Percentiles rank a stretch among this genome's conserved stretches.
These are phyloP conservation scores for Metschnikowia gelsemii DNA, from an alignment of 805 yeast species.

Conservation along the genomic window DNA sequence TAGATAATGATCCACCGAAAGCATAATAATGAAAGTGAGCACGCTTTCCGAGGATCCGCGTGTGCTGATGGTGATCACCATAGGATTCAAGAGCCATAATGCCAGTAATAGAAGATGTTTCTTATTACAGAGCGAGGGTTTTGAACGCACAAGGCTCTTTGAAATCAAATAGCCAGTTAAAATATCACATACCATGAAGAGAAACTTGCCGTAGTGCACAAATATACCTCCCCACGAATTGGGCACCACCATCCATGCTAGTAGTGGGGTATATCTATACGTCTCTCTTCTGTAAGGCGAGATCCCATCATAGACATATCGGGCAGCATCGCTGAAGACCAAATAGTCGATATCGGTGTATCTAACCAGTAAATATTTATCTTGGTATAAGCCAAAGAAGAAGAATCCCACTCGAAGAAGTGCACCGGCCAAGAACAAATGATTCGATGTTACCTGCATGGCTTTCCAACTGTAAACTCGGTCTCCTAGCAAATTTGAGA, in stretches of 20 bases:
- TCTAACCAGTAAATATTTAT: conserved; percentile 69
- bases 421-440: conserved; percentile 9
- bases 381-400: conserved; percentile 83
- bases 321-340: conserved; percentile 92
- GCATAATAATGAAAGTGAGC: conserved; percentile 71
- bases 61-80: conserved; percentile 90
- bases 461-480: no score
- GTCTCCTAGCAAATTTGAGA: no score
- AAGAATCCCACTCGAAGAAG: conserved; percentile 61
- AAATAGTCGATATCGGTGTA: conserved; percentile 94
- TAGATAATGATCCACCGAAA: conserved; percentile 37
- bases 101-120: conserved; percentile 37
- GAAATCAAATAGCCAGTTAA: conserved; percentile 65
- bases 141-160: conserved; percentile 4
- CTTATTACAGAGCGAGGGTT: neutral
- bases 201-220: conserved; percentile 69
- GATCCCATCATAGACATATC: conserved; percentile 52
- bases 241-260: conserved; percentile 82
- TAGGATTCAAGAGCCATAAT: conserved; percentile 89
- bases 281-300: conserved; percentile 88
- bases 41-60: conserved; percentile 93
- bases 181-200: conserved; percentile 77
- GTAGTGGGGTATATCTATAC: conserved; percentile 87
- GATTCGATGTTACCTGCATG: conserved; percentile 3
- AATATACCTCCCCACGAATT: conserved; percentile 46